phyloP scores from a whole-genome alignment of 164 flowering plant genomes.

The Chimonanthus salicifolius region DNA sequence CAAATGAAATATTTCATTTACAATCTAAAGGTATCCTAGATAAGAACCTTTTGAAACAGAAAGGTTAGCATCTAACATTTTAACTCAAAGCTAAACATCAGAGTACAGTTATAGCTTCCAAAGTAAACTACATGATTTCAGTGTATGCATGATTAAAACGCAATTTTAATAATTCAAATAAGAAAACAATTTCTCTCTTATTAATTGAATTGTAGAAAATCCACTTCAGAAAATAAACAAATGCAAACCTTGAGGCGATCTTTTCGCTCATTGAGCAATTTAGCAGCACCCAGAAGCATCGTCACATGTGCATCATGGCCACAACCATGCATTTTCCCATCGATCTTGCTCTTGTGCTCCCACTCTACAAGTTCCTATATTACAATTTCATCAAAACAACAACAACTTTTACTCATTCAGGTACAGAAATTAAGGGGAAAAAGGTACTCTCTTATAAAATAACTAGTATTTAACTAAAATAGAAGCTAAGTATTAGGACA shows the following conservation, averaged over 20 bases:
- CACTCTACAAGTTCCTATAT: slow-evolving; percentile 77
- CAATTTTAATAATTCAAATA: not conserved
- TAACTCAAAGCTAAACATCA: not conserved
- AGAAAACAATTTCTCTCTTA: not conserved
- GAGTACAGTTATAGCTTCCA: not conserved
- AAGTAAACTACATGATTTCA: not conserved
- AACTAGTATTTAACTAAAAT: too few species aligned
- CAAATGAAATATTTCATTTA: not conserved
- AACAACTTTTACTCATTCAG: too few species aligned
- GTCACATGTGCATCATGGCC: slow-evolving; percentile 87
- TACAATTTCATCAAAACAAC: not conserved
- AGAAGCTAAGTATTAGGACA: too few species aligned
- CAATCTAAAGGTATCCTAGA: not conserved
- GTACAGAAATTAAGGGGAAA: too few species aligned
- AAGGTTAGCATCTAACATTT: not conserved
- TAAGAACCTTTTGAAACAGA: not conserved
- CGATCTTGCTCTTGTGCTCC: slow-evolving; percentile 78
- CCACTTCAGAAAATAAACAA: slow-evolving; percentile 1
- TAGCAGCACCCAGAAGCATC: slow-evolving; percentile 87
- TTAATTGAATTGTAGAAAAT: not conserved
- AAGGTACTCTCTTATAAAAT: too few species aligned
- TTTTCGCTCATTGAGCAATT: slow-evolving; percentile 62
- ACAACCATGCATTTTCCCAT: slow-evolving; percentile 84
- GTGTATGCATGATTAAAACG: not conserved
- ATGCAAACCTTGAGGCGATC: slow-evolving; percentile 50